A percentile compares a stretch with the other conserved stretches of the same genome.
Conservation (phyloP, 176 grass and related monocot species). For the Miscanthus lutarioriparius region DNA sequence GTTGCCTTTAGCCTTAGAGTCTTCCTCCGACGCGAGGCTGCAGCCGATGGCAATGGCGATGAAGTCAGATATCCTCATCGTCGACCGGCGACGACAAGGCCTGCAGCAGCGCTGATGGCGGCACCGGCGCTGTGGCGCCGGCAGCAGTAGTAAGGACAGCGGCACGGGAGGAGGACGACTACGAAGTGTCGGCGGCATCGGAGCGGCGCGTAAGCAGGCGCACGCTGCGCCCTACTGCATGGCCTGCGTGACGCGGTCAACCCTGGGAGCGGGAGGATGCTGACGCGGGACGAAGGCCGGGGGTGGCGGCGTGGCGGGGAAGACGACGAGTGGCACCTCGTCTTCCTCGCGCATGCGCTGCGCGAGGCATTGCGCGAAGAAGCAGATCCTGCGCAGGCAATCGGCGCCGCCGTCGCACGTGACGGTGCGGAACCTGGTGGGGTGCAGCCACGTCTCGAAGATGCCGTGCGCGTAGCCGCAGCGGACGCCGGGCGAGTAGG, state of each 20-base stretch:
- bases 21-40: not conserved
- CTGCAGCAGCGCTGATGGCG: not conserved
- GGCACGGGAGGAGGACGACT: not conserved
- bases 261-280: not conserved
- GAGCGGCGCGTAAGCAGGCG: not conserved
- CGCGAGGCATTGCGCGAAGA: conserved; percentile 42
- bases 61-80: not conserved
- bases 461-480: conserved; percentile 51
- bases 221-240: not conserved
- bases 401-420: not conserved
- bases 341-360: conserved; percentile 27
- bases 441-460: conserved; percentile 42
- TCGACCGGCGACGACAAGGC: not conserved
- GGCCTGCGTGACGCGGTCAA: not conserved
- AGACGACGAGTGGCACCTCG: not conserved
- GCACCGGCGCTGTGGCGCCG: not conserved
- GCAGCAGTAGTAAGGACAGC: no score
- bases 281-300: not conserved
- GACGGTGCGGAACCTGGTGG: no score
- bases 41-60: not conserved
- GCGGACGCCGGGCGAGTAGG: conserved; percentile 1
- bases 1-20: not conserved
- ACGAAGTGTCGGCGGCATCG: not conserved
- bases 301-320: no score
- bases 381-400: conserved; percentile 47